Evolutionary conservation across 768 basidiomycete species (phyloP).

Genomic region (Tylopilus felleus): DNA sequence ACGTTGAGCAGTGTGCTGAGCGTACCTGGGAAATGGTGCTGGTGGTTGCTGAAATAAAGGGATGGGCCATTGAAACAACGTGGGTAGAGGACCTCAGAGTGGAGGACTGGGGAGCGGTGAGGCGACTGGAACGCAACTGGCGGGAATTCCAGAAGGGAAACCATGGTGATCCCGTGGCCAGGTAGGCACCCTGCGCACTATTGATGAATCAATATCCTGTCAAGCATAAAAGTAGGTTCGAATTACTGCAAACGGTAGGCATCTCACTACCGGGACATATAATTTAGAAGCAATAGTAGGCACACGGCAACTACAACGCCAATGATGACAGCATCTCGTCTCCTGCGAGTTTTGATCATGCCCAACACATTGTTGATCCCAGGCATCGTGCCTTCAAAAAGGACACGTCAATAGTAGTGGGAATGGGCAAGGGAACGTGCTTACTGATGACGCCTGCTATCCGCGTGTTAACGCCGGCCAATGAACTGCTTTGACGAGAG

Average conservation of each 20-base stretch:
- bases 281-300: constrained; percentile 57
- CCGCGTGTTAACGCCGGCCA: constrained; percentile 77
- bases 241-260: constrained; percentile 2
- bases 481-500: constrained; percentile 68
- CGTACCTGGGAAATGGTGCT: constrained; percentile 77
- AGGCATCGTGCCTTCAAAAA: constrained; percentile 72
- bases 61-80: constrained; percentile 67
- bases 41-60: constrained; percentile 69
- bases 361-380: constrained; percentile 86
- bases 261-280: constrained; percentile 34
- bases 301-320: constrained; percentile 88
- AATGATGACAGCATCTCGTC: constrained; percentile 87
- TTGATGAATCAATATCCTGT: background rate
- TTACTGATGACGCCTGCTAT: constrained; percentile 81
- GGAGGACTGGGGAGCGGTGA: constrained; percentile 58
- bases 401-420: background rate
- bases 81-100: constrained; percentile 43
- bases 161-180: constrained; percentile 27
- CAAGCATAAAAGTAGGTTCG: background rate
- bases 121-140: constrained; percentile 72
- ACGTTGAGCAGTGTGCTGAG: constrained; percentile 52
- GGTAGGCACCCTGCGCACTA: background rate
- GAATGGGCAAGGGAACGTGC: constrained; percentile 17
- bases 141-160: constrained; percentile 49
- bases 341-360: constrained; percentile 90